Conservation (phyloP, 371 early-diverging fungal genomes). For the Batkoa obscura region DNA sequence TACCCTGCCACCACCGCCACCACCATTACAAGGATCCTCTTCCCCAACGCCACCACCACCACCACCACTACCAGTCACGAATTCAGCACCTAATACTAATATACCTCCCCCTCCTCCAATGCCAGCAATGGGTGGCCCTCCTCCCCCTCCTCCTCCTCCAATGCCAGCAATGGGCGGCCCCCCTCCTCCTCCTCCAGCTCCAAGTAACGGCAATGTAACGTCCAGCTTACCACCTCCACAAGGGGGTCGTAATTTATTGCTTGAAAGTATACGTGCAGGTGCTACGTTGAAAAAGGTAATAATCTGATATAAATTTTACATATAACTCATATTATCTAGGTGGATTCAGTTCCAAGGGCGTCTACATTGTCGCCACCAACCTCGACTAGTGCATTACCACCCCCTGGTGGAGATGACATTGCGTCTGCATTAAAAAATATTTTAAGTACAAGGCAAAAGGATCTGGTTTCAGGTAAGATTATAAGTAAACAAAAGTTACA, state of each 20-base stretch:
- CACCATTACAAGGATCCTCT: not conserved
- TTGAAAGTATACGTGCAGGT: constrained; percentile 1
- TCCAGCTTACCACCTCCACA: not conserved
- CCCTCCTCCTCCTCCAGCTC: not conserved
- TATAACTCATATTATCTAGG: not conserved
- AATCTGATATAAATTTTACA: not conserved
- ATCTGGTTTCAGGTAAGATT: not conserved
- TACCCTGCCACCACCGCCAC: not conserved
- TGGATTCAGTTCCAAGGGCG: not conserved
- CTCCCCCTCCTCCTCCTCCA: constrained; percentile 3
- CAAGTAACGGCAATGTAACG: not conserved
- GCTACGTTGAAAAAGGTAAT: not conserved
- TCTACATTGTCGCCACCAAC: not conserved
- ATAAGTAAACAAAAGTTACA: not conserved
- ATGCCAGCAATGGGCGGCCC: not conserved
- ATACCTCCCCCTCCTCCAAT: not conserved
- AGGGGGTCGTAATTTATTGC: not conserved
- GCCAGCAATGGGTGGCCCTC: not conserved
- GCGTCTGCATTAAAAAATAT: not conserved
- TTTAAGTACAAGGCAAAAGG: not conserved
- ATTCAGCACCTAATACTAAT: not conserved
- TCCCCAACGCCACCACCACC: not conserved
- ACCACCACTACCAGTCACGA: not conserved
- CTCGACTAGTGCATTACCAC: not conserved
- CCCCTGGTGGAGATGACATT: not conserved